Conservation (phyloP, 208 protist genomes). For the Baffinella frigidus region DNA sequence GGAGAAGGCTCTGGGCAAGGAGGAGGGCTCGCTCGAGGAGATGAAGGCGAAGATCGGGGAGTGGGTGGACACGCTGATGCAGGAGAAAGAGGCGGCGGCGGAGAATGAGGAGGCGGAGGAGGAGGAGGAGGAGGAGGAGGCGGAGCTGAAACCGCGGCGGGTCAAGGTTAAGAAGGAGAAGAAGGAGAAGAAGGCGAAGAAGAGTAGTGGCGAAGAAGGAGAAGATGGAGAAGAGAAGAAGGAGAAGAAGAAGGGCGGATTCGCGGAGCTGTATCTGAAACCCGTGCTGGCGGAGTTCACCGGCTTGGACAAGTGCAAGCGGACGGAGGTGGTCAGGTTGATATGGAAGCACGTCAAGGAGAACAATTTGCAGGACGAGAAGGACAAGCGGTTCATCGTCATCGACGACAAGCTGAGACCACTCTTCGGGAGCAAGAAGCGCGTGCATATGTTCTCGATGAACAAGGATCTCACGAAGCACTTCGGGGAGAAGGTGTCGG, state of each 20-base stretch:
- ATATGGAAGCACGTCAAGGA: background rate
- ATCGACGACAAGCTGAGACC: background rate
- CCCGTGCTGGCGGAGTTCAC: no score
- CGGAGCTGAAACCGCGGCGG: no score
- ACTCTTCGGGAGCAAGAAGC: background rate
- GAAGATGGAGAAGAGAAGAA: background rate
- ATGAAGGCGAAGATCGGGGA: background rate
- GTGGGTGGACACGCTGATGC: background rate
- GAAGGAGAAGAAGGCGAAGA: no score
- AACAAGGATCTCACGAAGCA: conserved; percentile 21
- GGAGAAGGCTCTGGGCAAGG: background rate
- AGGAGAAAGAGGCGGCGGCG: background rate
- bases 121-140: background rate
- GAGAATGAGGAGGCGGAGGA: background rate
- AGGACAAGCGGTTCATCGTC: background rate
- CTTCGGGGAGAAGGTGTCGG: background rate
- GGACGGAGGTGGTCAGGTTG: background rate
- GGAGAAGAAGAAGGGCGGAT: background rate
- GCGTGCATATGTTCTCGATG: conserved; percentile 5
- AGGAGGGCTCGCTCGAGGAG: background rate
- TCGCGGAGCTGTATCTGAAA: background rate
- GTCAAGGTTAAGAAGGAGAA: no score
- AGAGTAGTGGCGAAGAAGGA: background rate
- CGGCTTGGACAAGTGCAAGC: no score
- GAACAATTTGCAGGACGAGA: conserved; percentile 9